These are phyloP conservation scores for Ormosia semicastrata DNA, from an alignment of 306 rosid species.

Conservation along the genomic window DNA sequence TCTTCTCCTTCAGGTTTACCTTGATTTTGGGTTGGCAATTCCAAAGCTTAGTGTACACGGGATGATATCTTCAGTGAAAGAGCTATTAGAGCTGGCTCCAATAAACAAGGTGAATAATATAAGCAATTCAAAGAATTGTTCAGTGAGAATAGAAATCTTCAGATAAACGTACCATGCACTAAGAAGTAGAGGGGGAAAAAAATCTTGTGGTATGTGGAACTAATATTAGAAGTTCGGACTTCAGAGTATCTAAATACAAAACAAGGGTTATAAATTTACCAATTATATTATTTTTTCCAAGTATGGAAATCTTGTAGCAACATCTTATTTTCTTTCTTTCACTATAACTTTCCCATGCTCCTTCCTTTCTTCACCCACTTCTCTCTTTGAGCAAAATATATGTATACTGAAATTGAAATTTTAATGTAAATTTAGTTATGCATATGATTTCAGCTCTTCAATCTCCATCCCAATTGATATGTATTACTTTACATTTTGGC, in stretches of 20 bases:
- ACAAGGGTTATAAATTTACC: neutral
- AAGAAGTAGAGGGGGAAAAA: neutral
- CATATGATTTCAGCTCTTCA: neutral
- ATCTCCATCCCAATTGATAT: neutral
- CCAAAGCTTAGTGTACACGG: conserved; percentile 94
- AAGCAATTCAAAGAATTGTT: neutral
- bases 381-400: neutral
- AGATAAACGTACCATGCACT: neutral
- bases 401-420: neutral
- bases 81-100: conserved; percentile 86
- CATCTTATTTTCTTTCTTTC: neutral
- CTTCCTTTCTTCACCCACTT: neutral
- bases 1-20: conserved; percentile 62
- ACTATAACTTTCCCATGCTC: neutral
- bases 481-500: neutral
- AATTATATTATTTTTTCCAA: neutral
- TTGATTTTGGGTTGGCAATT: conserved; percentile 87
- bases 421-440: neutral
- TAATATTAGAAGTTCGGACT: neutral
- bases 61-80: conserved; percentile 82
- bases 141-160: neutral
- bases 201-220: neutral
- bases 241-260: neutral
- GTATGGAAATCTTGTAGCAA: neutral
- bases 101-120: conserved; percentile 62